Evolutionary conservation across 352 stramenopile species (phyloP), one percentile per base, ranked within the genome.

Genomic region (Phytopythium sindhum): DNA sequence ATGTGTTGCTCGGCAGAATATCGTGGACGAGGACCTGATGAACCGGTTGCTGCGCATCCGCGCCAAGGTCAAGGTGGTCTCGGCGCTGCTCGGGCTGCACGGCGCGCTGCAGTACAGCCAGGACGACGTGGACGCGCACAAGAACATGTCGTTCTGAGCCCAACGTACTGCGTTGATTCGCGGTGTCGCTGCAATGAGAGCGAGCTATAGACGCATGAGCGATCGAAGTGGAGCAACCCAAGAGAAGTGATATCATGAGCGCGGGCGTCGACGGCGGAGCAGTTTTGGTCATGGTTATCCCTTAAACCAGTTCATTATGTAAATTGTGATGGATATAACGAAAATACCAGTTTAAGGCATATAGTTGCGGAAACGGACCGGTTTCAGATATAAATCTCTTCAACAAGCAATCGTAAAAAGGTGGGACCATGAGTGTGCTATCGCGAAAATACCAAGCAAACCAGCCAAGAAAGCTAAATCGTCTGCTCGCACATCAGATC

Each of bases 21-120:
- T 87, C 35, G 70, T 93, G 67, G 80, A 93, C 56, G 82, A 93
- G 53, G 85, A 91, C 63, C 85, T 95, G 50, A 64, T 91, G 51
- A 72, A 82, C 60, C 73, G 85, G 33, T 58, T 95, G 66, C 82
- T 89, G 39, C 69, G 72, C 29, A 90, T 95, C 37, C 80, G 84
- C 28, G 86, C 86, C 61, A 95, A 95, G 60, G 91, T 93, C 61
- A 95, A 95, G 54, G 73, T 93, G 29, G 88, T 93, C 54, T 86
- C 74, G 23, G 72, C 82, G 33, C 74, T 90, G 48, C 54, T 88
- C 21, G 78, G 80, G 0, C 57, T 90, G 51, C 81, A 81, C 45
- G 63, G 72, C 29, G 68, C 61, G 7, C 70, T 94, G 41, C 77
- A 90, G 39, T 94, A 89, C 73, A 92, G 70, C 55, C 63, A 84